Evolutionary conservation across 257 asterid genomes (phyloP).

Genomic region (Voacanga thouarsii): DNA sequence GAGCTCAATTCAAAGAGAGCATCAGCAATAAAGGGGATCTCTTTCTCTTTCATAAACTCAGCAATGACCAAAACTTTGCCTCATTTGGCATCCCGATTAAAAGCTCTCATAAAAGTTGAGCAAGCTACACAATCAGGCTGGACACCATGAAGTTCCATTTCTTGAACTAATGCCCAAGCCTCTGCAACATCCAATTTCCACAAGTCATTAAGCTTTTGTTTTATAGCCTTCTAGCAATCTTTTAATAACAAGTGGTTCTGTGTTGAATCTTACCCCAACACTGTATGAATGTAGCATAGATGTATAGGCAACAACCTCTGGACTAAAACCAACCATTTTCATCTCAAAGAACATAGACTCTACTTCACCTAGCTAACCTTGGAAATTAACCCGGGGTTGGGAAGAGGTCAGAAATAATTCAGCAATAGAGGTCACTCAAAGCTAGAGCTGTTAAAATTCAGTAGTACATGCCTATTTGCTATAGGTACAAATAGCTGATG

Average conservation of each 20-base stretch:
- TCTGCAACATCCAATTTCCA: slow-evolving; percentile 38
- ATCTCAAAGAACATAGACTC: slow-evolving; percentile 73
- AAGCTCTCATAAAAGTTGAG: slow-evolving; percentile 89
- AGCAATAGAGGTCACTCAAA: slow-evolving; percentile 4
- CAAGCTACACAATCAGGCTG: slow-evolving; percentile 90
- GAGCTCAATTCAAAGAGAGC: slow-evolving; percentile 76
- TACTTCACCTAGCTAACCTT: slow-evolving; percentile 87
- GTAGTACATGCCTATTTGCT: slow-evolving; percentile 68
- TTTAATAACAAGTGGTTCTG: slow-evolving; percentile 11
- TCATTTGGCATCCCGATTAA: slow-evolving; percentile 73
- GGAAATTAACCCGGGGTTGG: slow-evolving; percentile 6
- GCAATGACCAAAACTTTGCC: slow-evolving; percentile 64
- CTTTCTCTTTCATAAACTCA: slow-evolving; percentile 73
- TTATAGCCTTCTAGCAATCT: slow-evolving; percentile 11
- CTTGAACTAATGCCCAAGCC: slow-evolving; percentile 78
- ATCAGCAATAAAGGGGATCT: slow-evolving; percentile 61
- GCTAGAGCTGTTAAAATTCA: slow-evolving; percentile 4
- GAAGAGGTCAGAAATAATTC: slow-evolving; percentile 8
- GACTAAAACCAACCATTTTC: slow-evolving; percentile 69
- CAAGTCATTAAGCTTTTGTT: slow-evolving; percentile 17
- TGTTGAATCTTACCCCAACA: slow-evolving; percentile 56
- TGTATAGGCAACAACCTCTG: slow-evolving; percentile 90
- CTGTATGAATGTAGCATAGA: slow-evolving; percentile 80
- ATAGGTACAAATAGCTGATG: slow-evolving; percentile 86
- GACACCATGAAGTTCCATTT: slow-evolving; percentile 71